These are phyloP conservation scores for Colletotrichum navitas DNA, from an alignment of 2,329 filamentous ascomycete species.

Conservation along the genomic window DNA sequence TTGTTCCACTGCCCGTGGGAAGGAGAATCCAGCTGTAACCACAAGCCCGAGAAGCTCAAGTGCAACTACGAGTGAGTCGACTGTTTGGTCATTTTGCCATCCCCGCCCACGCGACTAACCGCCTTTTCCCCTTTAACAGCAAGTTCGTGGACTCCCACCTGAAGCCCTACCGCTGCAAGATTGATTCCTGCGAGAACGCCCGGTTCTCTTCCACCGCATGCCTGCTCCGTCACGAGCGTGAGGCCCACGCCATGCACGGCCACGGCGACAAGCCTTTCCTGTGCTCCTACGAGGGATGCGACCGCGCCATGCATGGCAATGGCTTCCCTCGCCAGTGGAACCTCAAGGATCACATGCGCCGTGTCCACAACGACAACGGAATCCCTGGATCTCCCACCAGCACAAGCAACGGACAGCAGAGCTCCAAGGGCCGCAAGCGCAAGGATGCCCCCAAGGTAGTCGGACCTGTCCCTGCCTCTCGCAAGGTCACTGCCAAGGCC, in stretches of 20 bases:
- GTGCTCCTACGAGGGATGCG: constrained; percentile 89
- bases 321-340: constrained; percentile 98
- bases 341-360: constrained; percentile 95
- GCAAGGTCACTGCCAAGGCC: constrained; percentile 63
- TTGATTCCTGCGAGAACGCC: constrained; percentile 83
- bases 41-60: constrained; percentile 96
- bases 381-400: constrained; percentile 57
- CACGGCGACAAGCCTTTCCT: constrained; percentile 93
- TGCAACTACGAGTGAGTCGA: constrained; percentile 95
- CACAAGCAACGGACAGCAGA: constrained; percentile 48
- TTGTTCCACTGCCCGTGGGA: constrained; percentile 95
- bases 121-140: constrained; percentile 61
- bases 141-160: constrained; percentile 98
- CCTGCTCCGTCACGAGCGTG: constrained; percentile 92
- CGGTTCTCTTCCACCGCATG: constrained; percentile 96
- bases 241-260: constrained; percentile 95
- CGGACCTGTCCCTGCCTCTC: constrained; percentile 53
- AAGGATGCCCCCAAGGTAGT: constrained; percentile 63
- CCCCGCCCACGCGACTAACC: constrained; percentile 44
- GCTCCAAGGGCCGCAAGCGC: constrained; percentile 67
- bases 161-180: constrained; percentile 96
- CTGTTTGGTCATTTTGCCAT: constrained; percentile 4
- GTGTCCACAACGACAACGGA: constrained; percentile 80
- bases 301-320: constrained; percentile 83
- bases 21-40: constrained; percentile 78